Conservation (phyloP, 2,329 filamentous ascomycete genomes). For the Rosellinia necatrix region DNA sequence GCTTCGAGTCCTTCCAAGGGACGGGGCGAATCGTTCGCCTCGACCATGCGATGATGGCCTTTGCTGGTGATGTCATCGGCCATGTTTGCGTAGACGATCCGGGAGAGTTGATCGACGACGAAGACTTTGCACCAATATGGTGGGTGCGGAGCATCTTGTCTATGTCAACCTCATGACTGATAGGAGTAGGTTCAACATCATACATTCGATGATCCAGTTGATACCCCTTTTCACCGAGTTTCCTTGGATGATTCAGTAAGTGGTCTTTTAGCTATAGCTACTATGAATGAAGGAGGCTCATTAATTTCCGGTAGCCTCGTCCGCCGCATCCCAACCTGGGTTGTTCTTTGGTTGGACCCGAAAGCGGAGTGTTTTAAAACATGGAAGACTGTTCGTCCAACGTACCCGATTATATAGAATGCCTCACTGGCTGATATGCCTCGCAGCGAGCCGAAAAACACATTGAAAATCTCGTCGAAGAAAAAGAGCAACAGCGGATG, state of each 20-base stretch:
- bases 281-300: neutral
- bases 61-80: constrained; percentile 20
- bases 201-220: constrained; percentile 8
- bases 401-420: neutral
- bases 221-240: constrained; percentile 8
- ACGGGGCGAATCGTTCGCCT: constrained; percentile 1
- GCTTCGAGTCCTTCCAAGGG: neutral
- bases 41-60: constrained; percentile 13
- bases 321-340: neutral
- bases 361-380: neutral
- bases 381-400: neutral
- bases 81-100: constrained; percentile 11
- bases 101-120: neutral
- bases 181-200: constrained; percentile 7
- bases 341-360: neutral
- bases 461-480: neutral
- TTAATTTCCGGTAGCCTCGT: constrained; percentile 2
- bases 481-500: neutral
- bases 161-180: no score
- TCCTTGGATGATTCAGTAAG: constrained; percentile 15
- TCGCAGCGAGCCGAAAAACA: neutral
- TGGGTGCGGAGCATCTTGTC: no score
- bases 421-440: neutral
- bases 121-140: constrained; percentile 6
- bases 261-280: neutral